These are phyloP conservation scores for Pichia phayaonensis DNA, from an alignment of 805 yeast genomes.

Conservation along the genomic window DNA sequence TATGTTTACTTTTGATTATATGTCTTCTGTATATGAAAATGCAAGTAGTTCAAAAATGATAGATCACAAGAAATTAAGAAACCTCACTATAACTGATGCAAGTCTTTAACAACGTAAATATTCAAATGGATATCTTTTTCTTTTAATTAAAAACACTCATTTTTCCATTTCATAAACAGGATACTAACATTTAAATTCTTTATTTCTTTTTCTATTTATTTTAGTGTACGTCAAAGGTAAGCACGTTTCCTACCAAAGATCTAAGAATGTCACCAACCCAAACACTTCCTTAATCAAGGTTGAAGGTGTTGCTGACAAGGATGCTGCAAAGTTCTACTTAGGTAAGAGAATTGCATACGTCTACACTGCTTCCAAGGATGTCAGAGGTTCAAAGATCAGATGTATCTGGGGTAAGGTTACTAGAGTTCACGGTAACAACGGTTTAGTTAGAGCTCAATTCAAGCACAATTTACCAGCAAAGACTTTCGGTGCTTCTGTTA, in stretches of 20 bases:
- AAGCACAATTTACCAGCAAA: constrained; percentile 98
- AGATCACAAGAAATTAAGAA: too few relatives aligned
- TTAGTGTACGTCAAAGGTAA: constrained; percentile 99
- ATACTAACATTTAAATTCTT: constrained; percentile 18
- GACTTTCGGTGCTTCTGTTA: constrained; percentile 99
- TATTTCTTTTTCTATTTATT: constrained; percentile 6
- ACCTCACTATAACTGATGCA: too few relatives aligned
- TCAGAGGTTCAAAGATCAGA: constrained; percentile 98
- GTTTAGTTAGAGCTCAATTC: constrained; percentile 98
- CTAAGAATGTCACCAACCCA: constrained; percentile 97
- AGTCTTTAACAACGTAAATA: too few relatives aligned
- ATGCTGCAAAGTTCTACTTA: constrained; percentile 97
- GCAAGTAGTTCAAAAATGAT: too few relatives aligned
- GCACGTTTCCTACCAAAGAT: constrained; percentile 99
- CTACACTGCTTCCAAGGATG: constrained; percentile 96
- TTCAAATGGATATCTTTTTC: too few relatives aligned
- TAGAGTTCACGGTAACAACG: constrained; percentile 98
- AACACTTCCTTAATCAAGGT: constrained; percentile 93
- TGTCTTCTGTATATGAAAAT: too few relatives aligned
- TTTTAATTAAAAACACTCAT: too few relatives aligned
- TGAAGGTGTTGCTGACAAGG: constrained; percentile 88
- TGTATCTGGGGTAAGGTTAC: constrained; percentile 99
- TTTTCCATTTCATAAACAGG: neutral
- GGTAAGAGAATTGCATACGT: constrained; percentile 99
- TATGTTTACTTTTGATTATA: too few relatives aligned